Evolutionary conservation across 2,329 filamentous ascomycete species (phyloP).

Genomic region (Aureobasidium zeae): DNA sequence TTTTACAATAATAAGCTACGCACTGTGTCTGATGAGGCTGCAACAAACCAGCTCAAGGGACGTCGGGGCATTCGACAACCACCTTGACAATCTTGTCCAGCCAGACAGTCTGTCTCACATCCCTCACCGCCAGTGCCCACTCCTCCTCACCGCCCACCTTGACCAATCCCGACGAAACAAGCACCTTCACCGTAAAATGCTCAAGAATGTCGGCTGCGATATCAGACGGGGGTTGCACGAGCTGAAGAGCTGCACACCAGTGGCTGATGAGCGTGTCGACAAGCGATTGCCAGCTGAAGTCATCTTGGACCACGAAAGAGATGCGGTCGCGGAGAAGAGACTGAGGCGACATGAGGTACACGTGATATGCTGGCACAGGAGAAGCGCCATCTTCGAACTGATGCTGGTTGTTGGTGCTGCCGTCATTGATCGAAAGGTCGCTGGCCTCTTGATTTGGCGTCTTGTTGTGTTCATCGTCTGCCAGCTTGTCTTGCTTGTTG

Average conservation of each 20-base stretch:
- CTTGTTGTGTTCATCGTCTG: neutral
- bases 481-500: constrained; percentile 13
- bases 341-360: constrained; percentile 8
- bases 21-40: no score
- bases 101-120: constrained; percentile 13
- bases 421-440: neutral
- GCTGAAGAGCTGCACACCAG: constrained; percentile 9
- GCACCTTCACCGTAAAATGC: constrained; percentile 13
- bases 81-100: constrained; percentile 12
- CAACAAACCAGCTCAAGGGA: no score
- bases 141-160: constrained; percentile 9
- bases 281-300: constrained; percentile 7
- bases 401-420: no score
- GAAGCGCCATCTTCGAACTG: constrained; percentile 1
- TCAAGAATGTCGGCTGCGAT: constrained; percentile 8
- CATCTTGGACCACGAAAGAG: constrained; percentile 3
- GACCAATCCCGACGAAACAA: constrained; percentile 13
- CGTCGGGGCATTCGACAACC: constrained; percentile 10
- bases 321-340: constrained; percentile 10
- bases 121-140: constrained; percentile 12
- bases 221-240: constrained; percentile 7
- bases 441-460: neutral
- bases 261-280: constrained; percentile 7
- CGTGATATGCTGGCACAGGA: constrained; percentile 2
- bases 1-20: no score